Evolutionary conservation across 2,329 filamentous ascomycete genomes (phyloP).

Genomic region (Pseudogymnoascus sp.): DNA sequence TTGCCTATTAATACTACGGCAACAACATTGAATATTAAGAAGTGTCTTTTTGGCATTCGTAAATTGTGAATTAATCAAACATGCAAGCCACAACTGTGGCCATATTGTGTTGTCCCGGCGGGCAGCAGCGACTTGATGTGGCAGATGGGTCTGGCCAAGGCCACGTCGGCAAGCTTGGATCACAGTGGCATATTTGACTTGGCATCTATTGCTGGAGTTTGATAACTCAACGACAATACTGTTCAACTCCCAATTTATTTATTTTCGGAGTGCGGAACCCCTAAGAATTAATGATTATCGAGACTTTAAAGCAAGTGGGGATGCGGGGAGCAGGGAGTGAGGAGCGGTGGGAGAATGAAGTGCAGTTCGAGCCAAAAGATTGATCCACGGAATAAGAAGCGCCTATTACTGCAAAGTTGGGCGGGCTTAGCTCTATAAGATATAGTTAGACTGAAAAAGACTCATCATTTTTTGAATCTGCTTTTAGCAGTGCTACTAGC

Average conservation of each 20-base stretch:
- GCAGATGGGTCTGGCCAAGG: neutral
- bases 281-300: neutral
- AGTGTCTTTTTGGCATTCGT: neutral
- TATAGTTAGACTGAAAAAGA: neutral
- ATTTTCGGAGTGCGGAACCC: neutral
- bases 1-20: neutral
- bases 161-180: neutral
- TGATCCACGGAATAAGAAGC: neutral
- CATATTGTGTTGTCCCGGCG: neutral
- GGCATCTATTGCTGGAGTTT: neutral
- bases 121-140: neutral
- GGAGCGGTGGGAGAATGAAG: neutral
- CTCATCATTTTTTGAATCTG: neutral
- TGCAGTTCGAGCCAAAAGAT: neutral
- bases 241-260: neutral
- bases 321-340: neutral
- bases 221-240: neutral
- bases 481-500: neutral
- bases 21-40: neutral
- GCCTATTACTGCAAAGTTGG: too few relatives aligned
- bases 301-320: neutral
- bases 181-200: neutral
- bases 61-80: neutral
- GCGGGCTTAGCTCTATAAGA: neutral
- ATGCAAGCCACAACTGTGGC: neutral